phyloP scores from a whole-genome alignment of 257 asterid species.

The Eustoma russellianum region DNA sequence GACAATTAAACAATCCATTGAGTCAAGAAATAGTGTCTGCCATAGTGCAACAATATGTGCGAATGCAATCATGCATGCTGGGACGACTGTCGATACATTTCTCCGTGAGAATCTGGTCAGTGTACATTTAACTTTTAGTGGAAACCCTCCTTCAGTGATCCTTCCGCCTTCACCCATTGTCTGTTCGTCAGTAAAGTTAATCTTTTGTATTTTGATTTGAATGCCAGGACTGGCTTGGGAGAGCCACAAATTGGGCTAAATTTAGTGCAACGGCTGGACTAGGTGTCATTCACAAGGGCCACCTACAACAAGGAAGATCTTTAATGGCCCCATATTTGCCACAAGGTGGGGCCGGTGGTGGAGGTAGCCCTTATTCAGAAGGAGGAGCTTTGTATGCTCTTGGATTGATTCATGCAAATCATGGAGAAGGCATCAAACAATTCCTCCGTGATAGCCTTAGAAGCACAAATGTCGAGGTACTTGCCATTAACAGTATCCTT shows the following conservation, averaged over 20 bases:
- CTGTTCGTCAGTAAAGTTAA: not conserved
- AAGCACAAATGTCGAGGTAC: conserved; percentile 87
- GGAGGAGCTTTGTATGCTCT: conserved; percentile 97
- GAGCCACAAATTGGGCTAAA: conserved; percentile 98
- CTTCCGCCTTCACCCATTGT: no score
- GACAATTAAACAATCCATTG: conserved; percentile 96
- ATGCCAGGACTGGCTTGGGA: conserved; percentile 89
- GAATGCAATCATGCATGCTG: conserved; percentile 99
- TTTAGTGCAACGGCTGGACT: conserved; percentile 98
- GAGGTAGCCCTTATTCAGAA: conserved; percentile 94
- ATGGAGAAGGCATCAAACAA: conserved; percentile 92
- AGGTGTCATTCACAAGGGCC: conserved; percentile 96
- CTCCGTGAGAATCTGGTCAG: conserved; percentile 87
- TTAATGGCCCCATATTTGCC: conserved; percentile 99
- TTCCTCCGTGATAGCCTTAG: conserved; percentile 87
- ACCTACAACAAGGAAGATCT: conserved; percentile 90
- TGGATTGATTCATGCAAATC: conserved; percentile 97
- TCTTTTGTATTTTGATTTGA: not conserved
- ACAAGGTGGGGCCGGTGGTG: conserved; percentile 89
- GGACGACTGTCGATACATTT: conserved; percentile 95
- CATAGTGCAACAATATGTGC: conserved; percentile 97
- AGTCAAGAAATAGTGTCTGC: conserved; percentile 89
- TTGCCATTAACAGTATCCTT: conserved; percentile 1
- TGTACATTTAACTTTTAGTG: not conserved
- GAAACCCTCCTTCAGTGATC: not conserved